Base-by-base conservation (phyloP, 441 rosid species). In the Mallotus japonicus region DNA sequence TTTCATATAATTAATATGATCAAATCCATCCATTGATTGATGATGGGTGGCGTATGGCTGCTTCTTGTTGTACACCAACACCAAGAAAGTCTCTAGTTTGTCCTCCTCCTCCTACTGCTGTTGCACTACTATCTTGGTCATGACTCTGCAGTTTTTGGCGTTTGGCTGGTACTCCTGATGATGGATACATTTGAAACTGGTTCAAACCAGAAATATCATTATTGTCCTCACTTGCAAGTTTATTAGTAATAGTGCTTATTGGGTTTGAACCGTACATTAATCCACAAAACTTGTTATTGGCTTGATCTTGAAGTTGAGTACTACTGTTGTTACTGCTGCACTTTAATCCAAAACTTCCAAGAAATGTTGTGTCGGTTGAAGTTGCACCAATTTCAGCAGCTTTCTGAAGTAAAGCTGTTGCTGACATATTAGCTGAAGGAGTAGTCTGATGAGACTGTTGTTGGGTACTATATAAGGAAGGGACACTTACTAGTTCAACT, bases 31-130 rank as follows among this genome's bases (percentile, higher is more conserved):
- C 94, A 84, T 87, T 85, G 80, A 89, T 89, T 59, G 99, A 80
- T 70, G 95, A 74, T 62, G 92, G 91, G 71, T 86, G 88, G 62
- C 85, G 83, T 55, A 79, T 77, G 56, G 89, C 72, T 76, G 40
- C 40, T 37, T 37, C 6, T 37, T 81, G 88, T 71, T 81, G 89
- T 32, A 83, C 86, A 63, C 95, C 97, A 34, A 92, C 97, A 60
- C 99, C 98, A 51, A 95, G 87, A 72, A 95, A 95, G 67, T 95
- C 99, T 73, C 99, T 90, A 19, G 99, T 92, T 82, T 91, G 84
- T 80, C 94, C 98, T 69, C 78, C 85, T 59, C 14, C 62, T 56
- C 1, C n/a, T 55, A 5, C 69, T 22, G n/a, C 56, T n/a, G 62
- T 15, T 3, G 77, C 81, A 0, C 24, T 11, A 58, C 71, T 77